These are phyloP conservation scores for Niveomyces coronatus DNA, from an alignment of 2,329 filamentous ascomycete genomes.

Conservation along the genomic window DNA sequence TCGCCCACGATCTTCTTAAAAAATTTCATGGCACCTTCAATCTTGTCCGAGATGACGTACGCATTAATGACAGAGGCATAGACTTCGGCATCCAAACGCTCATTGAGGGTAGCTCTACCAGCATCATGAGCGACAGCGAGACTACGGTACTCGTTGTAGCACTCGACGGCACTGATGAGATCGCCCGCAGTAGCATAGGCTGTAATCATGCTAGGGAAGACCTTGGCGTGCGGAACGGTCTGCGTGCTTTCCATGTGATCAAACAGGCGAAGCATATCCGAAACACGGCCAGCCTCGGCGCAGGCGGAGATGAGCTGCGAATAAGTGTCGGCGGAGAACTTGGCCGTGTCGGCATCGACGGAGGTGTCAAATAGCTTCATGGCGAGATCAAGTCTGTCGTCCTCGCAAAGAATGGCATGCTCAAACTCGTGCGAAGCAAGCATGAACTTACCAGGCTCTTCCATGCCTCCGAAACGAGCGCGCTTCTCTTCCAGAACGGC, in stretches of 20 bases:
- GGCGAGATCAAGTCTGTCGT: slow-evolving; percentile 77
- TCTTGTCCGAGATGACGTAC: slow-evolving; percentile 72
- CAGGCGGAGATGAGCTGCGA: slow-evolving; percentile 78
- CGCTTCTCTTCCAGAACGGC: slow-evolving; percentile 69
- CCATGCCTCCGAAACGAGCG: slow-evolving; percentile 74
- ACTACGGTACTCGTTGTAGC: slow-evolving; percentile 88
- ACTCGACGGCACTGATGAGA: slow-evolving; percentile 78
- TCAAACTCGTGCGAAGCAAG: slow-evolving; percentile 81
- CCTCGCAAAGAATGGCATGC: slow-evolving; percentile 74
- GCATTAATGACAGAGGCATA: slow-evolving; percentile 89
- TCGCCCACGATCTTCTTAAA: slow-evolving; percentile 64
- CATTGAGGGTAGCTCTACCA: slow-evolving; percentile 55
- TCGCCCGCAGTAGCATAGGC: slow-evolving; percentile 78
- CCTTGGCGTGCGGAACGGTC: slow-evolving; percentile 64
- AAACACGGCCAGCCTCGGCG: slow-evolving; percentile 67
- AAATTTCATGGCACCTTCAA: slow-evolving; percentile 75
- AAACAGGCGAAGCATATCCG: slow-evolving; percentile 85
- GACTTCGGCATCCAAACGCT: slow-evolving; percentile 70
- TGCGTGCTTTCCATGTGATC: slow-evolving; percentile 80
- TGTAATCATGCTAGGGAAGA: slow-evolving; percentile 91
- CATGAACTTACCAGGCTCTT: slow-evolving; percentile 77
- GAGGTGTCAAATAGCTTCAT: slow-evolving; percentile 79
- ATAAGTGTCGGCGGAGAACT: slow-evolving; percentile 75
- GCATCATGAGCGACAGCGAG: slow-evolving; percentile 78
- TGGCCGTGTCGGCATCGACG: slow-evolving; percentile 47